A percentile compares a stretch with the other conserved stretches of the same genome.
Evolutionary conservation across 345 rosid species (phyloP).

Genomic region (Rhodamnia argentea): DNA sequence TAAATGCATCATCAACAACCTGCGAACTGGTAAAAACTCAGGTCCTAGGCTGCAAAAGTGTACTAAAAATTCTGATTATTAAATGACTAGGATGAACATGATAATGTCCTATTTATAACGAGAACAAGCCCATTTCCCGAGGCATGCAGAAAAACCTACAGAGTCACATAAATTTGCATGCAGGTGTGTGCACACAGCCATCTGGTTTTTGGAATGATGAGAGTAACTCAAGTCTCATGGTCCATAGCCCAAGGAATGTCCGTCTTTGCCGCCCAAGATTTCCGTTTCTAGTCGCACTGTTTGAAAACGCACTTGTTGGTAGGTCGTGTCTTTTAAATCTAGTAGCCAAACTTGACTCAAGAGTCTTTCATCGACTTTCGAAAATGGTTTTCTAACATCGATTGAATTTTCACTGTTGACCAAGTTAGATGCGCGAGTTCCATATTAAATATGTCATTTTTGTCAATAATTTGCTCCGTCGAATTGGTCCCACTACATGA

Average conservation of each 20-base stretch:
- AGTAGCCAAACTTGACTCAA: not conserved
- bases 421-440: too few species aligned
- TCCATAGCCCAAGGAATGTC: not conserved
- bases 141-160: not conserved
- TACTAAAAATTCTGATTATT: not conserved
- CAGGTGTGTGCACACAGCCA: not conserved
- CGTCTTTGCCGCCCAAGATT: not conserved
- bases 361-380: not conserved
- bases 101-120: not conserved
- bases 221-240: not conserved
- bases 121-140: not conserved
- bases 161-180: not conserved
- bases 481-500: too few species aligned
- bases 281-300: not conserved
- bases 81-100: not conserved
- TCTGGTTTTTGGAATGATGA: not conserved
- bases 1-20: not conserved
- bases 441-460: too few species aligned
- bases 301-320: not conserved
- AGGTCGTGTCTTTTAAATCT: not conserved
- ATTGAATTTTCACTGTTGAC: too few species aligned
- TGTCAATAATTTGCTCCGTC: too few species aligned
- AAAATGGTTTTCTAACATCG: not conserved
- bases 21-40: not conserved
- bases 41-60: not conserved